These are phyloP conservation scores for Xerocomellus chrysenteron DNA, from an alignment of 768 basidiomycete genomes.

Conservation along the genomic window DNA sequence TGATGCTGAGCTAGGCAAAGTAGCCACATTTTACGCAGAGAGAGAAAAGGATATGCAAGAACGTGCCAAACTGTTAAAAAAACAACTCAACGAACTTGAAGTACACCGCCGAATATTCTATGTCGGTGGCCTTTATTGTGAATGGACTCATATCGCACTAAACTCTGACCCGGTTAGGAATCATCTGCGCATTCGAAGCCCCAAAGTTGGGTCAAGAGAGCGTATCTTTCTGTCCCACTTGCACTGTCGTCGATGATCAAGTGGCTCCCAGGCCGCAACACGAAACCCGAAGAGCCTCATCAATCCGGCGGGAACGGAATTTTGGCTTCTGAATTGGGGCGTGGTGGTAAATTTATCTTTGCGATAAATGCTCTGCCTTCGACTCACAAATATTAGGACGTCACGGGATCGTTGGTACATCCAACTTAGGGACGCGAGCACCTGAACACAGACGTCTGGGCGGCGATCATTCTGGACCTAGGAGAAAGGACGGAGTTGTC, in stretches of 20 bases:
- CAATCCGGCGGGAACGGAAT: background rate
- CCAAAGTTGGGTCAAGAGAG: slow-evolving; percentile 15
- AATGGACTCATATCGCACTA: background rate
- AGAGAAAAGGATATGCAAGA: slow-evolving; percentile 62
- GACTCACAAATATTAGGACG: background rate
- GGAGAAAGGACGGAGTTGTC: background rate
- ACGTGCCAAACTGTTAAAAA: slow-evolving; percentile 48
- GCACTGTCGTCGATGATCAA: slow-evolving; percentile 2
- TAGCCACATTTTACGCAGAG: slow-evolving; percentile 78
- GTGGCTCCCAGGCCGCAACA: background rate
- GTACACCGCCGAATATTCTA: slow-evolving; percentile 63
- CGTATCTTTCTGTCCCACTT: slow-evolving; percentile 1
- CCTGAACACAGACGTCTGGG: background rate
- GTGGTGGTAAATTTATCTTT: slow-evolving; percentile 2
- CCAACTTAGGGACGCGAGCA: background rate
- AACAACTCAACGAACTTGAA: slow-evolving; percentile 72
- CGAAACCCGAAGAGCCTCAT: background rate
- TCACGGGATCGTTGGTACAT: background rate
- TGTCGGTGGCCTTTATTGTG: slow-evolving; percentile 39
- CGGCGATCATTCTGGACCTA: background rate
- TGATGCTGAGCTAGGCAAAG: slow-evolving; percentile 79
- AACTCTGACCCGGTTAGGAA: slow-evolving; percentile 13
- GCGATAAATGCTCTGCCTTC: background rate
- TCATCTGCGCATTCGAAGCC: slow-evolving; percentile 3
- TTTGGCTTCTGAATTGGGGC: slow-evolving; percentile 1